Evolutionary conservation across 176 grass and related monocot genomes (phyloP).

Genomic region (Typha latifolia): DNA sequence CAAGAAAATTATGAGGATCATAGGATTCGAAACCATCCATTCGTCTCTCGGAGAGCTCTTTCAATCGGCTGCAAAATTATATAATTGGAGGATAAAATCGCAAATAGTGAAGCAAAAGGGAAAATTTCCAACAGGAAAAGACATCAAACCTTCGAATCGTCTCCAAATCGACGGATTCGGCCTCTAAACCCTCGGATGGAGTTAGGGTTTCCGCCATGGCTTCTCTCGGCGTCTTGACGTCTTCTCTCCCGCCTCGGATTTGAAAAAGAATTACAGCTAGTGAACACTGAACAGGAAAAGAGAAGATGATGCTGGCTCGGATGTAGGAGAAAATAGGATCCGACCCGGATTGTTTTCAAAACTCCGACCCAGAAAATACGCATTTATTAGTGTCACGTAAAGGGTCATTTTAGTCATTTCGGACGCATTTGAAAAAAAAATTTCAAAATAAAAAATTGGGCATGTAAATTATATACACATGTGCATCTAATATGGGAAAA

Average conservation of each 20-base stretch:
- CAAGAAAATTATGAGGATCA: background rate
- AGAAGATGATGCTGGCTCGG: too few relatives aligned
- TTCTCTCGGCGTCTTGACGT: background rate
- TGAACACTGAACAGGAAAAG: too few relatives aligned
- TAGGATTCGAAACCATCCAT: constrained; percentile 5
- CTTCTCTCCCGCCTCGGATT: constrained; percentile 37
- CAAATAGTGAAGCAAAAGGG: background rate
- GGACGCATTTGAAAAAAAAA: too few relatives aligned
- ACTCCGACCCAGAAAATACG: too few relatives aligned
- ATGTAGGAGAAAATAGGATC: background rate
- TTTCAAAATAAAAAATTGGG: too few relatives aligned
- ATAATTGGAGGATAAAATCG: background rate
- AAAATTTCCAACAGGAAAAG: background rate
- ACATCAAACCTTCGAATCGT: constrained; percentile 35
- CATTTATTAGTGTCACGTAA: too few relatives aligned
- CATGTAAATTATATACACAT: too few relatives aligned
- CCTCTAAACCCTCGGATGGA: constrained; percentile 3
- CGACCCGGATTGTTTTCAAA: background rate
- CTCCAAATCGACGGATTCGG: constrained; percentile 30
- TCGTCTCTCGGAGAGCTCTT: constrained; percentile 26
- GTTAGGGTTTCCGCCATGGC: constrained; percentile 47
- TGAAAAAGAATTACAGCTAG: constrained; percentile 5
- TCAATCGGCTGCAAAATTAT: constrained; percentile 42
- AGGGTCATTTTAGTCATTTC: too few relatives aligned
- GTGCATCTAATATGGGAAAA: too few relatives aligned